These are phyloP conservation scores for Scleromitrula shiraiana DNA, from an alignment of 2,329 filamentous ascomycete species.

Conservation along the genomic window DNA sequence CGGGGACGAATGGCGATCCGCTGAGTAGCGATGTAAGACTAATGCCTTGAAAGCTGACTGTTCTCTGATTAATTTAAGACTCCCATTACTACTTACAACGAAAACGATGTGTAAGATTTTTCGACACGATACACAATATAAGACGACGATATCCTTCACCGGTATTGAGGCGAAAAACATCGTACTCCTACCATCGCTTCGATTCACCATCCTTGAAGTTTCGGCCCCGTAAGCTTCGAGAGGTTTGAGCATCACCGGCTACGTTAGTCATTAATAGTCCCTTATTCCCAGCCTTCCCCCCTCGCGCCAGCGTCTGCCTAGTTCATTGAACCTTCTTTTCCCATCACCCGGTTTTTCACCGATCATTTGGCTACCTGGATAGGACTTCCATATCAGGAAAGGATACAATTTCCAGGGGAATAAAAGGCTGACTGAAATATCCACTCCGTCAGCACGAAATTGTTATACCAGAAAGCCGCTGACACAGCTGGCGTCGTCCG, in stretches of 20 bases:
- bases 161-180: constrained; percentile 9
- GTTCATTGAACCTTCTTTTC: constrained; percentile 24
- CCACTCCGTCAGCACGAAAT: background rate
- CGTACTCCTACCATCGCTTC: background rate
- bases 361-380: background rate
- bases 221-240: background rate
- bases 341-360: background rate
- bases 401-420: background rate
- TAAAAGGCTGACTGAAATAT: background rate
- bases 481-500: background rate
- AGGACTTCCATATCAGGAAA: background rate
- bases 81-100: too few species aligned
- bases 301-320: constrained; percentile 6
- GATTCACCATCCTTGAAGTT: background rate
- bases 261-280: background rate
- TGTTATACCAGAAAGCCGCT: background rate
- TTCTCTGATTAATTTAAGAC: background rate
- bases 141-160: background rate
- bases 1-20: background rate
- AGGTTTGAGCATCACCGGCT: constrained; percentile 7
- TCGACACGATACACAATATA: background rate
- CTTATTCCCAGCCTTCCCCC: constrained; percentile 2
- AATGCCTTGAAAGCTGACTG: background rate
- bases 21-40: background rate
- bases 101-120: background rate